A percentile compares a stretch with the other conserved stretches of the same genome.
phyloP scores from a whole-genome alignment of 352 stramenopile genomes.

The Pythium insidiosum region DNA sequence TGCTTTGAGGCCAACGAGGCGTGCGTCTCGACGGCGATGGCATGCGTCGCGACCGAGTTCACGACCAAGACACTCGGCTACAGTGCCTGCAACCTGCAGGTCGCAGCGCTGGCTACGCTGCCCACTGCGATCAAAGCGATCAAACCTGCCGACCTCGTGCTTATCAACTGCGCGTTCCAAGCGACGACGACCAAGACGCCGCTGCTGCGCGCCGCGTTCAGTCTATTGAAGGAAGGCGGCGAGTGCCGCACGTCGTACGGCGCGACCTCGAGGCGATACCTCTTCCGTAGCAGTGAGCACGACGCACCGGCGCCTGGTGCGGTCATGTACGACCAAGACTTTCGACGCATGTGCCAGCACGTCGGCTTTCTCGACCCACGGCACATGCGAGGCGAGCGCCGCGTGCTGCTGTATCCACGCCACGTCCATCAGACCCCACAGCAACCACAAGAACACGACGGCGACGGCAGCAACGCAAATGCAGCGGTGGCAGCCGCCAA shows the following conservation, averaged over 20 bases:
- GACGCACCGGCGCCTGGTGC: constrained; percentile 1
- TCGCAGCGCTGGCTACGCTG: background rate
- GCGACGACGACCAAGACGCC: constrained; percentile 15
- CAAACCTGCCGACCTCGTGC: constrained; percentile 14
- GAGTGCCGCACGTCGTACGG: constrained; percentile 26
- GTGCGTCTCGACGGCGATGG: constrained; percentile 1
- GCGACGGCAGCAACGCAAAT: background rate
- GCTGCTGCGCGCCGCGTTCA: constrained; percentile 23
- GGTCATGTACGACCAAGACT: constrained; percentile 33
- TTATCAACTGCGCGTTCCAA: constrained; percentile 48
- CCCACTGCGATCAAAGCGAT: too few species aligned
- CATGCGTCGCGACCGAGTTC: background rate
- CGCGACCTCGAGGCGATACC: too few species aligned
- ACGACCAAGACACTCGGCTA: constrained; percentile 17
- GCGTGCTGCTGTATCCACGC: background rate
- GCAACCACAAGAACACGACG: background rate
- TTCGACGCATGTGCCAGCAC: constrained; percentile 30
- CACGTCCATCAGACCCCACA: background rate
- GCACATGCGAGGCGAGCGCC: background rate
- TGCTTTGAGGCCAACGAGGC: constrained; percentile 29
- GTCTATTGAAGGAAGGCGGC: constrained; percentile 33
- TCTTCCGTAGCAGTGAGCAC: too few species aligned
- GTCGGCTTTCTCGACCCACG: constrained; percentile 22
- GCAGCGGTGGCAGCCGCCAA: too few species aligned
- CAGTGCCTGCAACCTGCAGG: constrained; percentile 20